These are phyloP conservation scores for Tolypocladium pustulatum DNA, from an alignment of 2,329 filamentous ascomycete species.

Conservation along the genomic window DNA sequence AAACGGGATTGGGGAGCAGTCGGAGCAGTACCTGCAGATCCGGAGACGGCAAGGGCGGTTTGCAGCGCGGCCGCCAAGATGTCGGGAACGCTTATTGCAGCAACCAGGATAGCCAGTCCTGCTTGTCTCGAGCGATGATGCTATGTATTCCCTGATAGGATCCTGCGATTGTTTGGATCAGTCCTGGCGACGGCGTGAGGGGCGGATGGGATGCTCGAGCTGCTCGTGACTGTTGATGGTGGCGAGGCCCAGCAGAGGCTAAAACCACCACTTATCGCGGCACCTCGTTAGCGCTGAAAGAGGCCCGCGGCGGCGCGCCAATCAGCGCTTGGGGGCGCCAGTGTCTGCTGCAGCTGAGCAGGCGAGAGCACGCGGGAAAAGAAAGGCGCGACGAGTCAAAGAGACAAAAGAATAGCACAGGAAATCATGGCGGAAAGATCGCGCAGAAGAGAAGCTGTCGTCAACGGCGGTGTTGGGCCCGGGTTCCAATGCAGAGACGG, in stretches of 20 bases:
- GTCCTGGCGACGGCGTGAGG: neutral
- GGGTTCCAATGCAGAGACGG: neutral
- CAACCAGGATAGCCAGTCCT: neutral
- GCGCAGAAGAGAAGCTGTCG: neutral
- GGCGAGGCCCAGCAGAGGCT: neutral
- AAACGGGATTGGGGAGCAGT: constrained; percentile 5
- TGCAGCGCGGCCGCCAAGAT: neutral
- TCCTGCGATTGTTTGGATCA: neutral
- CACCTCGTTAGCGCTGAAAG: neutral
- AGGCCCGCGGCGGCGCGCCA: neutral
- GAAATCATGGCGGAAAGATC: neutral
- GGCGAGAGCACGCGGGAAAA: neutral
- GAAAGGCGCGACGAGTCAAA: neutral
- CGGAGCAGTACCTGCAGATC: constrained; percentile 12
- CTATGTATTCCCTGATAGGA: neutral
- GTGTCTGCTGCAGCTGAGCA: neutral
- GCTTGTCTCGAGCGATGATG: neutral
- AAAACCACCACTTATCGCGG: neutral
- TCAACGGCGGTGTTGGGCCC: neutral
- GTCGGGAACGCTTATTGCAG: neutral
- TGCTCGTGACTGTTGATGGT: neutral
- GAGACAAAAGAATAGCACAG: neutral
- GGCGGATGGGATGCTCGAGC: neutral
- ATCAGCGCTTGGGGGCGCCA: neutral
- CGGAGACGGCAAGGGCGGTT: constrained; percentile 3